Base-by-base conservation (phyloP, 805 yeast species). In the Ogataea zsoltii region DNA sequence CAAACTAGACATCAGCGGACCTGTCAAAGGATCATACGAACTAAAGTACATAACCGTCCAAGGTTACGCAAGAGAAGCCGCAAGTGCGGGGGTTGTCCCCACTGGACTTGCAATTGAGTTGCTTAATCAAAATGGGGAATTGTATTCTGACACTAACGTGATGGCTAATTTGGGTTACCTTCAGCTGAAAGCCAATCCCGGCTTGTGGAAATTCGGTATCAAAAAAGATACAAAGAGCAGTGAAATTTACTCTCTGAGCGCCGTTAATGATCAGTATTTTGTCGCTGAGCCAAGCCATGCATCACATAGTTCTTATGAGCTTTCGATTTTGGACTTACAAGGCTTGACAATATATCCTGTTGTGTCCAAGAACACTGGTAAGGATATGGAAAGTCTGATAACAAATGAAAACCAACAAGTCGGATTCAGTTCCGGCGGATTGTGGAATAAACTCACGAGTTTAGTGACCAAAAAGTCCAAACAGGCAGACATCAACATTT, bases 111-210 rank as follows among this genome's bases (percentile, higher is more conserved):
- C 74, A 3, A 56, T 88, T 3, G 70, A 72, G 16, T 58, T 82
- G 1, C 15, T 32, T 7, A 53, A 51, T 38, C 21, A 39, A 14
- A 39, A 46, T 17, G 49, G 58, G 21, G 44, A 56, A 43, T 58
- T 15, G 16, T 60, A 43, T 13, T 68, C 75, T 1, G 88, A 82
- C 51, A 84, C 96, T 0, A 70, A 67, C 31, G 81, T 90, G 1
- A 86, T 92, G 94, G 76, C 83, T 1, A 83, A 86, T 32, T 70
- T 84, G 50, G 97, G 97, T 0, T 92, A 92, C 63, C 78, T 85
- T 43, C 97, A 91, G 64, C 69, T 94, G 37, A 79, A 78, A 50
- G 81, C 85, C 0, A 72, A 71, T 41, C 94, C 95, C 1, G 96
- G 96, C 0, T 37, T 72, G 3, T 87, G 88, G 84, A 61, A 67